A percentile compares a stretch with the other conserved stretches of the same genome.
Evolutionary conservation across 2,329 filamentous ascomycete species (phyloP).

Genomic region (Pseudodiploospora longispora): DNA sequence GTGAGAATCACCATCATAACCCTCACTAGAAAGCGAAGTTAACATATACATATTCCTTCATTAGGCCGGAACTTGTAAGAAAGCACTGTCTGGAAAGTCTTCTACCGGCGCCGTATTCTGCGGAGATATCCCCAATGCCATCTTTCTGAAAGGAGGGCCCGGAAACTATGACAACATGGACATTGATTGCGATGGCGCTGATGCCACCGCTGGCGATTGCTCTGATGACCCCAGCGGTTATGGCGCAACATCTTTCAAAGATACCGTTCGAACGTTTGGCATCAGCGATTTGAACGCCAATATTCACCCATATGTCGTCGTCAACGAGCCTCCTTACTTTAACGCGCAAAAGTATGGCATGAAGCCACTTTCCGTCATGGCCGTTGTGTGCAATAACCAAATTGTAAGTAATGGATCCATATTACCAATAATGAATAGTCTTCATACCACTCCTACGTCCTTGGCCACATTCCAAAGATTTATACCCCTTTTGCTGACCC

Average conservation of each 20-base stretch:
- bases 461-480: background rate
- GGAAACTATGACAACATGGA: conserved; percentile 35
- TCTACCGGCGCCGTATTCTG: conserved; percentile 11
- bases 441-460: background rate
- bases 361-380: conserved; percentile 5
- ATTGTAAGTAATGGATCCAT: conserved; percentile 1
- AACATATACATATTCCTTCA: background rate
- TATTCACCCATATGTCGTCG: conserved; percentile 38
- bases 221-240: conserved; percentile 27
- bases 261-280: conserved; percentile 23
- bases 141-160: conserved; percentile 3
- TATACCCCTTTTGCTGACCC: background rate
- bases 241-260: conserved; percentile 33
- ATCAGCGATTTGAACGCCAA: conserved; percentile 33
- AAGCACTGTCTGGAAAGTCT: conserved; percentile 10
- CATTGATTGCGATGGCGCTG: conserved; percentile 41
- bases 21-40: background rate
- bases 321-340: conserved; percentile 26
- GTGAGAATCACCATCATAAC: background rate
- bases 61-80: conserved; percentile 22
- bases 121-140: conserved; percentile 24
- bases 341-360: conserved; percentile 1
- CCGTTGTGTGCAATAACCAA: conserved; percentile 7
- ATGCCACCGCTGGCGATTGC: conserved; percentile 26
- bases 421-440: too few relatives aligned